Base-by-base conservation (phyloP, 768 basidiomycete genomes). In the Tephrocybe rancida region DNA sequence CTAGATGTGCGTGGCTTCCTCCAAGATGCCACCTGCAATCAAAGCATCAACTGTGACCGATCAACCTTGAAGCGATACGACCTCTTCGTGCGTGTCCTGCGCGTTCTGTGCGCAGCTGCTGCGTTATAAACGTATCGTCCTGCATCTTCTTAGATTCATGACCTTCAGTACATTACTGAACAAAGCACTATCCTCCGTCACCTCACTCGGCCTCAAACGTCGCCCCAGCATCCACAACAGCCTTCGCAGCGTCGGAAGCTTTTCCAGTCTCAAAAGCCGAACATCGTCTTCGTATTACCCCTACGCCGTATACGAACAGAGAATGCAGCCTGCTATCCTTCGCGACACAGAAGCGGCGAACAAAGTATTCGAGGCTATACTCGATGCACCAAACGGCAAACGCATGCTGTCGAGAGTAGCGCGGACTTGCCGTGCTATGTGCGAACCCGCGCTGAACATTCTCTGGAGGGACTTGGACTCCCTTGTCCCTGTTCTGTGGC, bases 401-500 rank as follows among this genome's bases (percentile, higher is more conserved):
- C 84, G 87, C 44, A 76, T 82, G 39, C 69, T 91, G 54, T 85
- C 87, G 45, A 78, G 89, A 63, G 73, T 92, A 60, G 82, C 89
- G 44, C 79, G 90, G 48, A 90, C 89, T 42, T 90, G 89, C 70
- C 83, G 79, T 57, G 82, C 84, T n/a, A 73, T 90, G 66, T 83
- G 78, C 59, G 88, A 87, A 59, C 87, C 87, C 13, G 82, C 85
- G n/a, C 64, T 91, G 60, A 74, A 85, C 65, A 72, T 85, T 44
- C 75, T 92, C 26, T 92, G 90, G 90, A 82, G 79, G 64, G 90
- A 92, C 61, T 71, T 92, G 51, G 88, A 91, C 66, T 88, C 87
- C 11, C 73, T 91, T 54, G 70, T 83, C 42, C 90, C 90, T 9
- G 73, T 92, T 52, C 73, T 91, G 52, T 84, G 85, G 30, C 66